phyloP scores from a whole-genome alignment of 495 filamentous ascomycete genomes.

The Elaphomyces granulatus region DNA sequence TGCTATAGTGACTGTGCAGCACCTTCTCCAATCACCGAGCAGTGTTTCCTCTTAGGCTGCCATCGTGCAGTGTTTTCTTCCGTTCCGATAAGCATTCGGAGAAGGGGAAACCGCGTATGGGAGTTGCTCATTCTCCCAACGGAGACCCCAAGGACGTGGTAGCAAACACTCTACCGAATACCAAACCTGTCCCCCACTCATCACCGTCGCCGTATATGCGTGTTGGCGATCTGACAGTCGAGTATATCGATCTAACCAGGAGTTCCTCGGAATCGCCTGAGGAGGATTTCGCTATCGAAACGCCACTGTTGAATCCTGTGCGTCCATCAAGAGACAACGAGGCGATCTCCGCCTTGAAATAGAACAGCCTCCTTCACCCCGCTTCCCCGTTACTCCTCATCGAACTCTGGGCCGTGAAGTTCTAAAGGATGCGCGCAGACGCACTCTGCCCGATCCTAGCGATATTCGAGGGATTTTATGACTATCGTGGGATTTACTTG shows the following conservation, averaged over 20 bases:
- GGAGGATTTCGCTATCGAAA: constrained; percentile 18
- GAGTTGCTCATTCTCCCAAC: too few relatives aligned
- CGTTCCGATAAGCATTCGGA: too few relatives aligned
- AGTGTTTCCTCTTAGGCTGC: too few relatives aligned
- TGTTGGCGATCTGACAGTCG: constrained; percentile 1
- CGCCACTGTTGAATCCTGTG: constrained; percentile 18
- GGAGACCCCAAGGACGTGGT: too few relatives aligned
- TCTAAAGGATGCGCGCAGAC: too few relatives aligned
- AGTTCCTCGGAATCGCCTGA: constrained; percentile 9
- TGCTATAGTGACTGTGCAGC: too few relatives aligned
- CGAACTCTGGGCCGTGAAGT: background rate
- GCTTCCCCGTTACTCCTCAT: too few relatives aligned
- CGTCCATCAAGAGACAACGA: background rate
- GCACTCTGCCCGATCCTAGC: constrained; percentile 11
- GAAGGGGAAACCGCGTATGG: too few relatives aligned
- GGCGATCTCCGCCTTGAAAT: background rate
- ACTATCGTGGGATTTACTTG: constrained; percentile 11
- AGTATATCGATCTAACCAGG: constrained; percentile 20
- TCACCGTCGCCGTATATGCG: background rate
- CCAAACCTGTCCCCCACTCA: background rate
- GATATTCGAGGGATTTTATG: constrained; percentile 14
- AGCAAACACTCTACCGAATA: too few relatives aligned
- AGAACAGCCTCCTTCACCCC: background rate
- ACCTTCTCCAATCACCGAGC: too few relatives aligned
- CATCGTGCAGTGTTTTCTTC: too few relatives aligned